Evolutionary conservation across 139 green algal species (phyloP), one percentile per base, ranked within the genome.

Genomic region (Edaphochlamys debaryana): DNA sequence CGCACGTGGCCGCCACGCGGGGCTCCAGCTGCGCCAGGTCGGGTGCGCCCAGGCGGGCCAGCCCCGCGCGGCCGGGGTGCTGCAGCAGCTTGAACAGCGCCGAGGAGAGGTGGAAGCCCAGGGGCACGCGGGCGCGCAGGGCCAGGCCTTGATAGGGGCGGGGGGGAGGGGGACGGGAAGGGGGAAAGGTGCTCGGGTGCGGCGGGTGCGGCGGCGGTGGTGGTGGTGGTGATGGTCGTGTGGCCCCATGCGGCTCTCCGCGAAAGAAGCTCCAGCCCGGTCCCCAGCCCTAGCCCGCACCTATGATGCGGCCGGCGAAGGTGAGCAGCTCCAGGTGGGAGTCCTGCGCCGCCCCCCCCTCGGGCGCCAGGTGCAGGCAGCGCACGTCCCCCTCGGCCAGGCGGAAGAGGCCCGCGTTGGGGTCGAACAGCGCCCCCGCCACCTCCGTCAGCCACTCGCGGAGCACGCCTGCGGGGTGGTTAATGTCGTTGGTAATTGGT

Each of bases 371-470:
- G 64, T 83, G 77, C 77, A 83, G 22, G 32, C 32, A 41, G 45
- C 77, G 77, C 63, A 30, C 63, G 64, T 83, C 77, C 17, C 63
- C 77, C 34, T 74, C 77, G 64, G 45, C 67, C 63, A 74, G 42
- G 6, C 64, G 63, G 64, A 83, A 83, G 15, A 83, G 77, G 20
- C 77, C 77, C 22, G 63, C 64, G 77, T 83, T 74, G 34, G 77
- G 77, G 45, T 74, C 64, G 64, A 83, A 83, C 62, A 83, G 3
- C 3, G 29, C 27, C 3, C 42, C n/a, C 13, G 77, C 38, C 25
- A 83, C 48, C 63, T 83, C 77, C 34, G 77, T 83, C 20, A 83
- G 77, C 77, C 77, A 83, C 42, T 83, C 77, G 64, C 77, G 77
- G 20, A 83, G 63, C 38, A 83, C 77, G 63, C 77, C 77, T 83